These are phyloP conservation scores for Polyplosphaeria fusca DNA, from an alignment of 495 filamentous ascomycete species.

Conservation along the genomic window DNA sequence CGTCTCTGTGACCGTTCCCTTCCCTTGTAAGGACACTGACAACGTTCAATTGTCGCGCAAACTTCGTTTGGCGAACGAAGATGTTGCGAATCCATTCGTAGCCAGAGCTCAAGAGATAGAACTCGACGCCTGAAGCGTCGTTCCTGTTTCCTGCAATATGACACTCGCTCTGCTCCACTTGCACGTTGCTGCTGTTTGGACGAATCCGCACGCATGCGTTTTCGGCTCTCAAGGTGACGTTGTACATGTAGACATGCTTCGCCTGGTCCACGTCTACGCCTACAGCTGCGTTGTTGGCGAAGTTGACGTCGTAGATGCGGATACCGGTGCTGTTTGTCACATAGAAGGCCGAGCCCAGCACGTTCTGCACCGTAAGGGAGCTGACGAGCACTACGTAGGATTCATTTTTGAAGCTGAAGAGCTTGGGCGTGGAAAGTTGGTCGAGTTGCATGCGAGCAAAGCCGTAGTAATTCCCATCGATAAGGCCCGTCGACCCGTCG, in stretches of 20 bases:
- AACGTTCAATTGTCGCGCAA: constrained; percentile 4
- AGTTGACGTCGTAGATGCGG: constrained; percentile 7
- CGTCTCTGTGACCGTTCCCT: background rate
- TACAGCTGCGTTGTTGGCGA: background rate
- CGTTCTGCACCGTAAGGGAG: constrained; percentile 7
- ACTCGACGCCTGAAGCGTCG: background rate
- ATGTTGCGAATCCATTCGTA: constrained; percentile 12
- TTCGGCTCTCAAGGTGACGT: constrained; percentile 5
- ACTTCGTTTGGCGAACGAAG: constrained; percentile 2
- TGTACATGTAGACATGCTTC: constrained; percentile 13
- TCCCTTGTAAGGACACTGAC: background rate
- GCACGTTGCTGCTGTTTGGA: constrained; percentile 7
- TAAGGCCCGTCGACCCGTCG: constrained; percentile 15
- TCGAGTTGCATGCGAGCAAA: background rate
- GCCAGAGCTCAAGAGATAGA: background rate
- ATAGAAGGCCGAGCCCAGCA: constrained; percentile 6
- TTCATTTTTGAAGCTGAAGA: constrained; percentile 8
- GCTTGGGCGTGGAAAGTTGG: background rate
- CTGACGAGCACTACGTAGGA: constrained; percentile 4
- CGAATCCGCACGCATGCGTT: background rate
- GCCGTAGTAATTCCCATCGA: constrained; percentile 8
- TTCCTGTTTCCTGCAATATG: background rate
- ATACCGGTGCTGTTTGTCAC: constrained; percentile 4
- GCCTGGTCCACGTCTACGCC: background rate
- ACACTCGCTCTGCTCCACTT: constrained; percentile 11